Base-by-base conservation (phyloP, 2,329 filamentous ascomycete species). In the Hypoxylon sp. region DNA sequence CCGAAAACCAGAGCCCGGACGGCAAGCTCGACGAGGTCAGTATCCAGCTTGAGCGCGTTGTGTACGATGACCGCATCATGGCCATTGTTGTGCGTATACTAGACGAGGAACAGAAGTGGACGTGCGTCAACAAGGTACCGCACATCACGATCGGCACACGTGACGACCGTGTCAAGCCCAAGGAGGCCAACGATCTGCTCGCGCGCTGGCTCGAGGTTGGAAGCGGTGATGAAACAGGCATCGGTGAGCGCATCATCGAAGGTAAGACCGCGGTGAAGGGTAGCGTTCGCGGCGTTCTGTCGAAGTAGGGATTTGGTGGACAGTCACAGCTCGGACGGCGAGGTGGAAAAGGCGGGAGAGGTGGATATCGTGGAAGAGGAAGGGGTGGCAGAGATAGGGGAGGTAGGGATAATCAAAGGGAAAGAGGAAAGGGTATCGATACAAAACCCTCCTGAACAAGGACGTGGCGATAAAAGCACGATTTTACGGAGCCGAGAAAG, bases 111-210 rank as follows among this genome's bases (percentile, higher is more conserved):
- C 80, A 76, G 45, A 81, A 81, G 48, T 92, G 90, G 88, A 83
- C 88, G 59, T 95, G 90, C 66, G 86, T 87, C 45, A 99, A 99
- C 75, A 80, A 84, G 12, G 84, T 96, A 30, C 89, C 94, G 9
- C 96, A 99, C 77, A 88, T 99, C 64, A 99, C 96, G 0, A 84
- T 98, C 6, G 96, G 96, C 19, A 99, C 96, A 0, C 87, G 89
- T 8, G 86, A 89, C 70, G 79, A 84, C 48, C 78, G 83, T 6
- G 88, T 98, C 74, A 98, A 97, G 81, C 95, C 96, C 0, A 94
- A 92, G 79, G 95, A 99, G 82, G 97, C 94, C 81, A 99, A 99
- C 75, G 90, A 93, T 63, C 73, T 99, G 74, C 78, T 99, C 62
- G 84, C 84, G 68, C 83, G 83, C 64, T 98, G 95, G 95, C 76